A percentile compares a stretch with the other conserved stretches of the same genome.
Conservation (phyloP, 495 filamentous ascomycete species). For the Neurospora sp. region DNA sequence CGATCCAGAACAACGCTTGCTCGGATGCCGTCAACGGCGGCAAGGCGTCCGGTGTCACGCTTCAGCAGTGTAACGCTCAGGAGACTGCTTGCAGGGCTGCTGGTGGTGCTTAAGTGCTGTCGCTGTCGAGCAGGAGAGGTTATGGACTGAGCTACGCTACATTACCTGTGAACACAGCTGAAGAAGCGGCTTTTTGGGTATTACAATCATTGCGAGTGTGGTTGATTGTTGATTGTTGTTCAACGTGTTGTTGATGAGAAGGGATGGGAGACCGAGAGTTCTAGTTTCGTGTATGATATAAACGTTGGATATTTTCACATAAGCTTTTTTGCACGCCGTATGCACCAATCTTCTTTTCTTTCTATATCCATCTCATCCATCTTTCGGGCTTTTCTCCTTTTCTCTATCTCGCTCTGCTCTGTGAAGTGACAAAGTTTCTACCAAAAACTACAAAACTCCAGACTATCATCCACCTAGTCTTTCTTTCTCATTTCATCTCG, state of each 20-base stretch:
- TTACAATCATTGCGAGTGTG: background rate
- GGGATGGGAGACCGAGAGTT: background rate
- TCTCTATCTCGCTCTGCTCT: too few species aligned
- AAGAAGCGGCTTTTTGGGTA: background rate
- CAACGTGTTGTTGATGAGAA: background rate
- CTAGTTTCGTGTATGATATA: background rate
- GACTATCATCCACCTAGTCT: too few species aligned
- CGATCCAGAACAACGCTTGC: conserved; percentile 44
- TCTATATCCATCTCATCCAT: too few species aligned
- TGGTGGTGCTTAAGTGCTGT: conserved; percentile 8
- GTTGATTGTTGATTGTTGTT: background rate
- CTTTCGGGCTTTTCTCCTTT: too few species aligned
- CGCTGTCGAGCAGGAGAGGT: background rate
- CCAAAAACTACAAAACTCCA: too few species aligned
- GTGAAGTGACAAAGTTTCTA: too few species aligned
- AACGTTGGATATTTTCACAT: background rate
- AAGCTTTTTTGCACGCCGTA: background rate
- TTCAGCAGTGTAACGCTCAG: conserved; percentile 38
- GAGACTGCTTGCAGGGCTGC: conserved; percentile 20
- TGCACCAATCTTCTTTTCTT: too few species aligned
- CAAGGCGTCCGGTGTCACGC: conserved; percentile 16
- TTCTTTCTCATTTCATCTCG: too few species aligned
- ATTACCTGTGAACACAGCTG: too few species aligned
- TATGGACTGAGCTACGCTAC: background rate
- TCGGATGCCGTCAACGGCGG: conserved; percentile 35